Evolutionary conservation across 2,329 filamentous ascomycete genomes (phyloP).

Genomic region (Aspergillus ochraceus): DNA sequence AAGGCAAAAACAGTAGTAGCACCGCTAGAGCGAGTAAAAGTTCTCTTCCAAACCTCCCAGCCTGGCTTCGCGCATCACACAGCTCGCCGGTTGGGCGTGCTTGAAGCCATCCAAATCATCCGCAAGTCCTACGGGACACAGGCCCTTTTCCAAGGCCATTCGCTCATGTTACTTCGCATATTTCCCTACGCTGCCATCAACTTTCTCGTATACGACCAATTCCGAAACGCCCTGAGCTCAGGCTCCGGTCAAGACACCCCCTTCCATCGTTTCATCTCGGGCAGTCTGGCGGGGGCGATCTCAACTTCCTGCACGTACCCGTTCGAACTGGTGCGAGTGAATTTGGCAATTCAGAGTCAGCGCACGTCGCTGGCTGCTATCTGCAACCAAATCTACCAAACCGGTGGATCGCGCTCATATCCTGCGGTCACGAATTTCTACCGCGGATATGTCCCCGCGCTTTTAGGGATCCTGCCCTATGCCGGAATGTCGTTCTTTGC

Average conservation of each 20-base stretch:
- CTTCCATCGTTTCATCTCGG: slow-evolving; percentile 60
- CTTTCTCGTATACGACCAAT: slow-evolving; percentile 96
- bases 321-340: slow-evolving; percentile 86
- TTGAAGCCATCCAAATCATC: slow-evolving; percentile 83
- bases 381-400: slow-evolving; percentile 81
- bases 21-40: slow-evolving; percentile 95
- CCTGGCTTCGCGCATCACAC: slow-evolving; percentile 92
- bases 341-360: slow-evolving; percentile 87
- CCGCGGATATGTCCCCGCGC: slow-evolving; percentile 83
- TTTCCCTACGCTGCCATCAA: slow-evolving; percentile 98
- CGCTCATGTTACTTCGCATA: slow-evolving; percentile 87
- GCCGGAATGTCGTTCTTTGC: slow-evolving; percentile 94
- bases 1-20: slow-evolving; percentile 95
- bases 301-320: slow-evolving; percentile 97
- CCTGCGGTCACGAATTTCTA: slow-evolving; percentile 78
- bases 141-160: slow-evolving; percentile 91
- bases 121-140: slow-evolving; percentile 69
- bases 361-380: slow-evolving; percentile 73
- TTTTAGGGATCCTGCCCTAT: slow-evolving; percentile 95
- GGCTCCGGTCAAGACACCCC: slow-evolving; percentile 74
- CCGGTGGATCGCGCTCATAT: slow-evolving; percentile 54
- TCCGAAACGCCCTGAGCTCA: slow-evolving; percentile 75
- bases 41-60: slow-evolving; percentile 94
- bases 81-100: slow-evolving; percentile 81
- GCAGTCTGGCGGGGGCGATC: slow-evolving; percentile 67